Evolutionary conservation across 371 early-diverging fungal species (phyloP).

Genomic region (Actinomucor elegans): DNA sequence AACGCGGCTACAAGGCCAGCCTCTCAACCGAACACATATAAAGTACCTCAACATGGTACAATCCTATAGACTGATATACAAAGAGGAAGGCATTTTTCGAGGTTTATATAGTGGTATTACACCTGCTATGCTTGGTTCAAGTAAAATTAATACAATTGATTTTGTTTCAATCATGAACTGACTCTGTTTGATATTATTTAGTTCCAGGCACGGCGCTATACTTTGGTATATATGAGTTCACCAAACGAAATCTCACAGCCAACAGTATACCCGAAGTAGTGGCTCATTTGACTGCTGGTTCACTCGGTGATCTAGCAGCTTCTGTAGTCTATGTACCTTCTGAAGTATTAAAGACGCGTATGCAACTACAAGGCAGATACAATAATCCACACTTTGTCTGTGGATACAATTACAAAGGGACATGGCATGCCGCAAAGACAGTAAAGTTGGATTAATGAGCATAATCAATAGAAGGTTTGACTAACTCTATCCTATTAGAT

Average conservation of each 20-base stretch:
- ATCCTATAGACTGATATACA: conserved; percentile 60
- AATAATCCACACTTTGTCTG: conserved; percentile 75
- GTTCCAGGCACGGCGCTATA: conserved; percentile 70
- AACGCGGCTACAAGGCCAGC: conserved; percentile 73
- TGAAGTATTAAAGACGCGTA: conserved; percentile 75
- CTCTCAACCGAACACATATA: conserved; percentile 42
- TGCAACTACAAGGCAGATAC: conserved; percentile 80
- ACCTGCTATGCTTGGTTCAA: conserved; percentile 75
- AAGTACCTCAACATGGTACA: conserved; percentile 69
- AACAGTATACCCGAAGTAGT: conserved; percentile 57
- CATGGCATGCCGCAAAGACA: conserved; percentile 70
- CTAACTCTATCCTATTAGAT: conserved; percentile 37
- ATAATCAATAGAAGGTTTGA: not conserved
- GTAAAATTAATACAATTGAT: conserved; percentile 35
- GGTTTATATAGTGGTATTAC: conserved; percentile 74
- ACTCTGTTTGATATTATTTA: too few species aligned
- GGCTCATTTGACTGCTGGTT: conserved; percentile 70
- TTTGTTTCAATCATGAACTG: too few species aligned
- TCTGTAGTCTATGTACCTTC: conserved; percentile 76
- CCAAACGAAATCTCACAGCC: conserved; percentile 64
- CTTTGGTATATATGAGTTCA: conserved; percentile 74
- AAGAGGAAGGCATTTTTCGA: conserved; percentile 66
- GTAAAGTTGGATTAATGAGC: conserved; percentile 23
- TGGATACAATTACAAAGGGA: conserved; percentile 71
- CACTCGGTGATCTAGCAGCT: conserved; percentile 70